Percentiles rank a stretch among this genome's conserved stretches.
Evolutionary conservation across 23 red algal species (phyloP).

Genomic region (Gracilaria domingensis): DNA sequence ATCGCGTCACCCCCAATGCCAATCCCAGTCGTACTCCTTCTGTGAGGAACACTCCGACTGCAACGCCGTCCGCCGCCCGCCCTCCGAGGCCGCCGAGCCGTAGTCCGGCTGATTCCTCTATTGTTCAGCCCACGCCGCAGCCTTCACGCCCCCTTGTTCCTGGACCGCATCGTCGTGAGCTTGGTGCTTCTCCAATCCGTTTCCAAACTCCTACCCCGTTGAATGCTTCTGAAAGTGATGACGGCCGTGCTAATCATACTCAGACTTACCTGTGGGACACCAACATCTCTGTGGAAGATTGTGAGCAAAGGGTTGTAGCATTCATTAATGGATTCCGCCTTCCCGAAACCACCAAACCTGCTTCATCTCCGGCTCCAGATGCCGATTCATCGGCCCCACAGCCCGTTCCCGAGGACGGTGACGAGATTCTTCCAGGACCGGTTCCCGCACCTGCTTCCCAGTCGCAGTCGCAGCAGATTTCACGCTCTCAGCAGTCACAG

Average conservation of each 20-base stretch:
- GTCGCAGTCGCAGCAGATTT: not conserved
- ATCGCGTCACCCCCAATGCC: not conserved
- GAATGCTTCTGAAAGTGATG: not conserved
- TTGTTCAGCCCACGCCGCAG: constrained; percentile 66
- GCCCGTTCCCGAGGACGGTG: not conserved
- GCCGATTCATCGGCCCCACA: not conserved
- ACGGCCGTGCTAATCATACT: constrained; percentile 1
- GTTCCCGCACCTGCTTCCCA: not conserved
- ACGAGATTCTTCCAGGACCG: constrained; percentile 24
- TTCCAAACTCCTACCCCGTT: constrained; percentile 36
- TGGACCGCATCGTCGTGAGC: constrained; percentile 49
- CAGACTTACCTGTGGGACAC: constrained; percentile 77
- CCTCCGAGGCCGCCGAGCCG: constrained; percentile 2
- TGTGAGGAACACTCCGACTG: not conserved
- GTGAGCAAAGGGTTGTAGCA: constrained; percentile 49
- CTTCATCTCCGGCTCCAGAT: not conserved
- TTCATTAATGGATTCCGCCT: constrained; percentile 61
- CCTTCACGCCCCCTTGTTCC: constrained; percentile 41
- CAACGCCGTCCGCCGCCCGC: constrained; percentile 22
- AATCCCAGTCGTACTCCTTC: constrained; percentile 13
- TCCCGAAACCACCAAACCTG: not conserved
- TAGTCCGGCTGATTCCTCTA: constrained; percentile 37
- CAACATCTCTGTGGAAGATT: constrained; percentile 76
- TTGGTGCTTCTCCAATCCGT: constrained; percentile 62
- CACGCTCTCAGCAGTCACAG: not conserved